Percentiles rank a stretch among this genome's conserved stretches.
phyloP scores from a whole-genome alignment of 352 stramenopile species.

The Phytophthora crassamura region DNA sequence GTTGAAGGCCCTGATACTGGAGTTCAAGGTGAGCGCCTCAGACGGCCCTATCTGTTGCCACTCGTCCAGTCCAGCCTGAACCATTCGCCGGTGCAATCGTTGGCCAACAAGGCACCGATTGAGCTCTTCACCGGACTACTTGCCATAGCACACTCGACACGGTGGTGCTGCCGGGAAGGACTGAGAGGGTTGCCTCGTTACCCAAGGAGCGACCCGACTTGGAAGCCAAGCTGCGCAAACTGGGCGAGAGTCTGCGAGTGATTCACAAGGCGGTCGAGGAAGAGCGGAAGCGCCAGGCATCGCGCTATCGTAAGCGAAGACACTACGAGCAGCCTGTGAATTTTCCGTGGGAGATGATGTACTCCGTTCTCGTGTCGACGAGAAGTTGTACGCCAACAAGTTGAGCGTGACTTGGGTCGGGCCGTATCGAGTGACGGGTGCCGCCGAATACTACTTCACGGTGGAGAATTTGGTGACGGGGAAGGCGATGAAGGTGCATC shows the following conservation, averaged over 20 bases:
- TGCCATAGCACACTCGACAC: background rate
- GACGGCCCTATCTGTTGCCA: slow-evolving; percentile 2
- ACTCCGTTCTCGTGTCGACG: too few species aligned
- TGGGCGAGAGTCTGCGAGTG: background rate
- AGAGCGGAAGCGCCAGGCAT: too few species aligned
- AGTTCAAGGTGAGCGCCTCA: background rate
- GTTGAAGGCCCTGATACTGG: slow-evolving; percentile 1
- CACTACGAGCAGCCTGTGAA: too few species aligned
- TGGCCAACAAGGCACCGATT: background rate
- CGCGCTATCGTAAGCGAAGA: too few species aligned
- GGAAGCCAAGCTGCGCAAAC: background rate
- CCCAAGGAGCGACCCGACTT: background rate
- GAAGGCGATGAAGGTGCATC: too few species aligned
- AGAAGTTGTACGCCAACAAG: too few species aligned
- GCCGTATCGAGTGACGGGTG: too few species aligned
- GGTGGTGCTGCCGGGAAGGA: slow-evolving; percentile 7
- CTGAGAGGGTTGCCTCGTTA: background rate
- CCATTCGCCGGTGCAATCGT: slow-evolving; percentile 2
- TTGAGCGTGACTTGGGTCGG: too few species aligned
- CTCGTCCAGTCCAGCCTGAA: slow-evolving; percentile 4
- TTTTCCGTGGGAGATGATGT: too few species aligned
- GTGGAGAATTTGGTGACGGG: too few species aligned
- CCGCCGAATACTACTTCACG: too few species aligned
- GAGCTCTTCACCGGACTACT: slow-evolving; percentile 3
- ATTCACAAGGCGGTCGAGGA: too few species aligned